Base-by-base conservation (phyloP, 768 basidiomycete genomes). In the Mycena pura region DNA sequence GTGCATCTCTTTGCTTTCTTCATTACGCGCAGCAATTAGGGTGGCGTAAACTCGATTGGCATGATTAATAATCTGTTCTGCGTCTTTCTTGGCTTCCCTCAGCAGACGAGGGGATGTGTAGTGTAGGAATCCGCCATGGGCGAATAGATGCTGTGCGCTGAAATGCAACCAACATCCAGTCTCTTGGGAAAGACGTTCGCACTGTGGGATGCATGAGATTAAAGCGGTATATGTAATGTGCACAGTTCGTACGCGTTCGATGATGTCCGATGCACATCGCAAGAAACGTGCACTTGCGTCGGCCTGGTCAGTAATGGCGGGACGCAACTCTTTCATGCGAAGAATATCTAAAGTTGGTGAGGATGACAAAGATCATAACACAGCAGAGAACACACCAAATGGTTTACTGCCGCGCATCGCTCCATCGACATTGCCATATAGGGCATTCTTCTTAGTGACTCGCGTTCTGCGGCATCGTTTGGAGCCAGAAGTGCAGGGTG, bases 111-210 rank as follows among this genome's bases (percentile, higher is more conserved):
- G 51, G 0, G 51, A 53, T 13, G 51, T 19, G 38, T 40, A 53
- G n/a, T 53, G 51, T 1, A 53, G n/a, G 38, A 53, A 53, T 13
- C 2, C 22, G 5, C 24, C 51, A 0, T 29, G 36, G 1, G 51
- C 51, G 15, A 40, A 53, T 11, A 29, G 22, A 31, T 53, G 51
- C 21, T 53, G 51, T 5, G 51, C 38, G 5, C 22, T 53, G 8
- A 53, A 39, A 5, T 53, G 27, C 36, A 53, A 36, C 51, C 51
- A 53, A 29, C 51, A 53, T 27, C 51, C 51, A 21, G 51, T 53
- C 38, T 53, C 51, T 2, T 39, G 29, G 0, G 51, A 39, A 9
- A 41, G 2, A n/a, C 24, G 51, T n/a, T 53, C 51, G 25, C 51
- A 53, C 51, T 53, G 34, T 39, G 3, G 28, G 11, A 41, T 21